Base-by-base conservation (phyloP, 2,329 filamentous ascomycete genomes). In the Venturia asperata region DNA sequence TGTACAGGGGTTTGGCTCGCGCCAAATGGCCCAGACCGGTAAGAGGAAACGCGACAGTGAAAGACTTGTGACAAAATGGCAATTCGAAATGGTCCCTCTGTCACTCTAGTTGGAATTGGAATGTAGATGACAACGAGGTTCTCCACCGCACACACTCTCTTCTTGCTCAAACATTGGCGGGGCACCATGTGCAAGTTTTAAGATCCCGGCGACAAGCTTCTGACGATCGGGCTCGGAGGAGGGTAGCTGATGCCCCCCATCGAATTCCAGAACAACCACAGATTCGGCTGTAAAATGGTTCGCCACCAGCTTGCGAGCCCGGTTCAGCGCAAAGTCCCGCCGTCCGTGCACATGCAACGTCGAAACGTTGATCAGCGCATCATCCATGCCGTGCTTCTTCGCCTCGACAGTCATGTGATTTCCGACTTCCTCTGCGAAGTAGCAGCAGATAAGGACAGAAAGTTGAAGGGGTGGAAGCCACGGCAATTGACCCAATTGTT, bases 171-270 rank as follows among this genome's bases (percentile, higher is more conserved):
- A 34, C 3, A 34, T 3, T 6, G 30, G 30, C 30, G 30, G 30
- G 30, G 30, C 30, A 34, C 30, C 30, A 34, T 34, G 30, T 34
- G 30, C 30, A 34, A 1, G 73, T 75, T 11, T 62, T 13, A 56
- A n/a, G 24, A 56, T 56, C 52, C 52, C 17, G n/a, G 62, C 62
- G 24, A 56, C 52, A 17, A 56, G 65, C 62, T 65, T 30, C 24
- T 41, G n/a, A 21, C 58, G 39, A 55, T 41, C 34, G 6, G 21
- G n/a, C 24, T 11, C 30, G 27, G 49, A 27, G 10, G 37, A 49
- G 9, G 27, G 34, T n/a, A 43, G 41, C 27, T 63, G 52, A 21
- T 62, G 43, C 19, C 37, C 55, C 47, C 52, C 43, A 39, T 45
- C 37, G 34, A 41, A 62, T 43, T 45, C 9, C 34, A 62, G 27